A percentile compares a stretch with the other conserved stretches of the same genome.
Conservation (phyloP, 2,329 filamentous ascomycete species). For the Alternaria sp. region DNA sequence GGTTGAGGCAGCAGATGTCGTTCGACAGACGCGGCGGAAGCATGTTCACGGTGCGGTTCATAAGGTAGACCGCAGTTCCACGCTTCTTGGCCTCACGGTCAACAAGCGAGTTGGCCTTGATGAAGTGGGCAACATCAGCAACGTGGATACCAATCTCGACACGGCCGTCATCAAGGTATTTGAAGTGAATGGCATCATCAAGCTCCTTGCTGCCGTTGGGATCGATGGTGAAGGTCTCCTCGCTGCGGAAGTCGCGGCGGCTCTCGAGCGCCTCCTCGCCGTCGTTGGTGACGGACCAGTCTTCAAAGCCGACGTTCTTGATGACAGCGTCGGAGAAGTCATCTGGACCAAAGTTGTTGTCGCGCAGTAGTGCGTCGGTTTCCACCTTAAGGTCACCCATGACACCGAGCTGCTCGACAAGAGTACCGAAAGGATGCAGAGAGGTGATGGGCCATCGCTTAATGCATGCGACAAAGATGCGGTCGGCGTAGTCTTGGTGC, state of each 20-base stretch:
- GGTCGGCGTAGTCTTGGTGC: conserved; percentile 95
- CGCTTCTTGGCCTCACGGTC: conserved; percentile 98
- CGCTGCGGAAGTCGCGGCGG: conserved; percentile 87
- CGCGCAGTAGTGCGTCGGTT: conserved; percentile 92
- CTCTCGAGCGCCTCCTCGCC: conserved; percentile 73
- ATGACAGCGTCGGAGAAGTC: conserved; percentile 97
- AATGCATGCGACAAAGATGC: conserved; percentile 98
- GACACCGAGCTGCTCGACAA: conserved; percentile 94
- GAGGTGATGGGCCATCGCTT: conserved; percentile 99
- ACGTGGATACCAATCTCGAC: conserved; percentile 96
- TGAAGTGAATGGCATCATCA: conserved; percentile 92
- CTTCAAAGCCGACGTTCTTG: conserved; percentile 88
- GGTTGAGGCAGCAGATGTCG: conserved; percentile 85
- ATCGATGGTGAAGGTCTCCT: conserved; percentile 91
- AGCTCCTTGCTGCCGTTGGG: conserved; percentile 86
- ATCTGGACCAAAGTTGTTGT: conserved; percentile 98
- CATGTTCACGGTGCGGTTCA: conserved; percentile 87
- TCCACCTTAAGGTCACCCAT: conserved; percentile 98
- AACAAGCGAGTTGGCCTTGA: conserved; percentile 93
- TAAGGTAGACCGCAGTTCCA: conserved; percentile 91
- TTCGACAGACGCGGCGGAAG: conserved; percentile 84
- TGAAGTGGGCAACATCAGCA: conserved; percentile 93
- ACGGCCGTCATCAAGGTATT: conserved; percentile 79
- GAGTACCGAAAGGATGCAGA: conserved; percentile 96
- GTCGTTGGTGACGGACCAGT: conserved; percentile 87